Percentiles rank a stretch among this genome's conserved stretches.
These are phyloP conservation scores for Delonix regia DNA, from an alignment of 306 rosid genomes.

Conservation along the genomic window DNA sequence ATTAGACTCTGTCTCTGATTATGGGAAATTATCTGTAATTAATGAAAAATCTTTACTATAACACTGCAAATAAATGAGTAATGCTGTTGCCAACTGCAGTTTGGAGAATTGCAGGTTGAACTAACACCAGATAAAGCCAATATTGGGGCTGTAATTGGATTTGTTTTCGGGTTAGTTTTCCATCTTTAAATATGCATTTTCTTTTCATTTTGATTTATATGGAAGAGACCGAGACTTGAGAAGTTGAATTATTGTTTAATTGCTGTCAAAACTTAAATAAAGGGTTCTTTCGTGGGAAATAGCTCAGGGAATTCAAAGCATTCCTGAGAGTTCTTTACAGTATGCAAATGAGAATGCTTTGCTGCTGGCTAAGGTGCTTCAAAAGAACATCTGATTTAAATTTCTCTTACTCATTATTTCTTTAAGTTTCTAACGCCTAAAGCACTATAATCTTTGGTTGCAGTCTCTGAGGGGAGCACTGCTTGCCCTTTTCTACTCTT, in stretches of 20 bases:
- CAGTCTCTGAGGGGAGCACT: conserved; percentile 85
- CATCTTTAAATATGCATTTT: not conserved
- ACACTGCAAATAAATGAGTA: conserved; percentile 31
- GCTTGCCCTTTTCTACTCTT: conserved; percentile 68
- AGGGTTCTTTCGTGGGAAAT: conserved; percentile 88
- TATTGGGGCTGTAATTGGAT: conserved; percentile 67
- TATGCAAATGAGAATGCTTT: conserved; percentile 92
- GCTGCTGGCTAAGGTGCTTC: conserved; percentile 79
- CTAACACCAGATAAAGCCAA: conserved; percentile 74
- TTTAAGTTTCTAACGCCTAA: conserved; percentile 28
- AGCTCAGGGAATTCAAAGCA: conserved; percentile 79
- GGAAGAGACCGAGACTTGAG: conserved; percentile 10
- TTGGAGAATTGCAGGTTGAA: conserved; percentile 91
- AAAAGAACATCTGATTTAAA: conserved; percentile 23
- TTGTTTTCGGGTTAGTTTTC: conserved; percentile 69
- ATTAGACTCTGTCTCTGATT: conserved; percentile 26
- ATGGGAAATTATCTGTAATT: conserved; percentile 22
- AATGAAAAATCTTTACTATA: conserved; percentile 7
- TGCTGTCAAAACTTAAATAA: conserved; percentile 21
- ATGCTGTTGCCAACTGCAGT: conserved; percentile 57
- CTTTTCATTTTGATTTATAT: not conserved
- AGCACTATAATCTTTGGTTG: conserved; percentile 30
- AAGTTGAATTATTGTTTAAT: conserved; percentile 21
- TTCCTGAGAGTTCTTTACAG: conserved; percentile 73
- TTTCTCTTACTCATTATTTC: conserved; percentile 4